Conservation (phyloP, 495 filamentous ascomycete genomes). For the Podospora tetraspora region DNA sequence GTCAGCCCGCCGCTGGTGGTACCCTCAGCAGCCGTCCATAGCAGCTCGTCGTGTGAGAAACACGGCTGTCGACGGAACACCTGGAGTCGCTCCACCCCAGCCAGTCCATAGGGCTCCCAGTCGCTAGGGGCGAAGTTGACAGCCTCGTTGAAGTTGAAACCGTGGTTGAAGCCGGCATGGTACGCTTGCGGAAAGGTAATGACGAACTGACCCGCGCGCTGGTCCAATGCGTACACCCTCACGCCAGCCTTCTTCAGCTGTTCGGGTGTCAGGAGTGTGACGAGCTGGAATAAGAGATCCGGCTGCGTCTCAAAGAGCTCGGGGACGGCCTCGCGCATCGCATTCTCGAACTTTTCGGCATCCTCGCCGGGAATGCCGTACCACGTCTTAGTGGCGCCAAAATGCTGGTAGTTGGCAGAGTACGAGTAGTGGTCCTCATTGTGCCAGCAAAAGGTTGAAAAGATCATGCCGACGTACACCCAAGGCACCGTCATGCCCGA, state of each 20-base stretch:
- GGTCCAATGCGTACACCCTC: slow-evolving; percentile 85
- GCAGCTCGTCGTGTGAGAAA: slow-evolving; percentile 95
- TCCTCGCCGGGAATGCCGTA: slow-evolving; percentile 95
- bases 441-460: slow-evolving; percentile 99
- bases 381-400: slow-evolving; percentile 98
- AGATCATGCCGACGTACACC: slow-evolving; percentile 99
- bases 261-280: slow-evolving; percentile 88
- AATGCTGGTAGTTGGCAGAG: slow-evolving; percentile 98
- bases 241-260: slow-evolving; percentile 94
- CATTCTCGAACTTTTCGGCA: slow-evolving; percentile 87
- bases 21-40: slow-evolving; percentile 71
- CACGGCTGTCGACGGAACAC: slow-evolving; percentile 87
- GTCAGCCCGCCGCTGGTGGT: slow-evolving; percentile 65
- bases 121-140: slow-evolving; percentile 97
- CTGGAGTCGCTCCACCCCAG: slow-evolving; percentile 79
- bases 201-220: slow-evolving; percentile 92
- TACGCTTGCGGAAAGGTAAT: slow-evolving; percentile 92
- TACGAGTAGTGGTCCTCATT: slow-evolving; percentile 98
- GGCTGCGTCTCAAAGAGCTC: slow-evolving; percentile 97
- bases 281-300: slow-evolving; percentile 93
- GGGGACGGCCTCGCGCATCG: slow-evolving; percentile 91
- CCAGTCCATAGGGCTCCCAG: slow-evolving; percentile 91
- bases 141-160: slow-evolving; percentile 98
- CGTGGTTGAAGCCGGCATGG: slow-evolving; percentile 90
- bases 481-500: slow-evolving; percentile 99